Percentiles rank a stretch among this genome's conserved stretches.
These are phyloP conservation scores for Fistulifera pelliculosa DNA, from an alignment of 108 stramenopile genomes.

Conservation along the genomic window DNA sequence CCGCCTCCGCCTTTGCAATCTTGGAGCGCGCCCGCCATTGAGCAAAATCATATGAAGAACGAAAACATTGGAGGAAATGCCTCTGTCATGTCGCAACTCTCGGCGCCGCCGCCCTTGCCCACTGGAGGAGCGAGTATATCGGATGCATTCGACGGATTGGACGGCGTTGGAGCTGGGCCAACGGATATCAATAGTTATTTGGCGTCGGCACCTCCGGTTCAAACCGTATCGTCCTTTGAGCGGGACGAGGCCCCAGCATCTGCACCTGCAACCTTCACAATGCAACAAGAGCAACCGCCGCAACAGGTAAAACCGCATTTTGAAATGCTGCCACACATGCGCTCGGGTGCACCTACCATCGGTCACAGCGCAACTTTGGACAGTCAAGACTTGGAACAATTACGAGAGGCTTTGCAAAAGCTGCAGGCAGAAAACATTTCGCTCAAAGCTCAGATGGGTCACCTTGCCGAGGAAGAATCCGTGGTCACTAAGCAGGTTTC, in stretches of 20 bases:
- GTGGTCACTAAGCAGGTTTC: slow-evolving; percentile 56
- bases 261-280: neutral
- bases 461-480: slow-evolving; percentile 66
- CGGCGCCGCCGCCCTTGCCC: slow-evolving; percentile 13
- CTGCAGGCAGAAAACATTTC: slow-evolving; percentile 74
- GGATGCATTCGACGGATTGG: slow-evolving; percentile 79
- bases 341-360: neutral
- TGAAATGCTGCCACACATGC: neutral
- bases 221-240: neutral
- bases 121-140: slow-evolving; percentile 52
- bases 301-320: slow-evolving; percentile 2
- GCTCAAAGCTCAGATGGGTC: slow-evolving; percentile 67
- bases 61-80: too few species aligned
- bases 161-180: slow-evolving; percentile 18
- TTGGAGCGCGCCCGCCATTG: too few species aligned
- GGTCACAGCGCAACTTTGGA: slow-evolving; percentile 5
- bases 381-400: slow-evolving; percentile 44
- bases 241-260: too few species aligned
- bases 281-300: neutral
- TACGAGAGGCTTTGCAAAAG: slow-evolving; percentile 58
- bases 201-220: neutral
- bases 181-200: neutral
- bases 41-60: too few species aligned
- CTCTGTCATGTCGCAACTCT: too few species aligned
- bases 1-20: neutral